Base-by-base conservation (phyloP, 1,284 basidiomycete genomes). In the Malassezia equina region DNA sequence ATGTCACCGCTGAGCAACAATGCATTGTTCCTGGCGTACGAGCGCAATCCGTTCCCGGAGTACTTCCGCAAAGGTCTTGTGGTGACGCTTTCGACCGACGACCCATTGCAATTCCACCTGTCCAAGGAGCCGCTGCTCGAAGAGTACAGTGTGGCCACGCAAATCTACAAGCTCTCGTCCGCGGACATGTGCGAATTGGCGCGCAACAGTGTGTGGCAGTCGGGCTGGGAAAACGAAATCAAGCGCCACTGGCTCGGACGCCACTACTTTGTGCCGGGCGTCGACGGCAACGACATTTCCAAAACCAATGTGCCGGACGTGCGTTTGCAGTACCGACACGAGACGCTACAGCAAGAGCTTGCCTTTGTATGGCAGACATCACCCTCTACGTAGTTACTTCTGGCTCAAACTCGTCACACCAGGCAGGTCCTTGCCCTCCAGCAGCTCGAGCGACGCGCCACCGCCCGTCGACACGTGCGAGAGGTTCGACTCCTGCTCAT, bases 1-100 rank as follows among this genome's bases (percentile, higher is more conserved):
- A 99, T 98, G 94, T 91, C 88, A 68, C 94, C 94, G 0, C 78
- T 99, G 40, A 90, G 87, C 75, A 99, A 99, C 76, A 99, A 99
- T 66, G 91, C 94, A 1, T 79, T 99, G 36, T 98, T 98, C 79
- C 79, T 98, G 67, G 86, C 88, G 5, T 98, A 96, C 72, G 94
- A 99, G 76, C 81, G 94, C 46, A 98, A 99, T 71, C 94, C 94
- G 0, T 82, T 98, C 58, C 91, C 91, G 7, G 88, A 91, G 67
- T 99, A 94, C 76, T 95, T 98, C 82, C 86, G 90, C 72, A 84
- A 86, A 0, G 94, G 94, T 21, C 79, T 99, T 69, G 96, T 98
- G 71, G 90, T 99, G 55, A 91, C 88, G 70, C 78, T 99, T 75
- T 93, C 89, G 61, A 98, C 94, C 2, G 93, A 96, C 76, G 88